A percentile compares a stretch with the other conserved stretches of the same genome.
Evolutionary conservation across 768 basidiomycete genomes (phyloP).

Genomic region (Mycena albidolilacea): DNA sequence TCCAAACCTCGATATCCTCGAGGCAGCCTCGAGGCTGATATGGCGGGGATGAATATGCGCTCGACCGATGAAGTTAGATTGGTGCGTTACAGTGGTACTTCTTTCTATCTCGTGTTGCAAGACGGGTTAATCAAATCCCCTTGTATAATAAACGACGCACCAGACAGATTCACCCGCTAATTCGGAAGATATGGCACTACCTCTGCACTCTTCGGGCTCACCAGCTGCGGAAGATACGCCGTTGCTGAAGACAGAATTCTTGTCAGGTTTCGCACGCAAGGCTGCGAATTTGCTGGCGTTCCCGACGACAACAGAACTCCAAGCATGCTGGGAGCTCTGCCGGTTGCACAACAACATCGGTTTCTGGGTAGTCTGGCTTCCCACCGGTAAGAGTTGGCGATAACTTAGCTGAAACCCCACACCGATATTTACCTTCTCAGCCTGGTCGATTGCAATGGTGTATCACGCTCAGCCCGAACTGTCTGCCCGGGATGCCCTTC

Average conservation of each 20-base stretch:
- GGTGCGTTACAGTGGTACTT: not conserved
- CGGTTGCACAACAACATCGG: conserved; percentile 51
- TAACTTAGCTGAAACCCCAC: too few species aligned
- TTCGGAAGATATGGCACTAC: not conserved
- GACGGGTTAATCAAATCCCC: not conserved
- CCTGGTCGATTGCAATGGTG: conserved; percentile 51
- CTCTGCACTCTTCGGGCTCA: not conserved
- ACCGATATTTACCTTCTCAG: conserved; percentile 26
- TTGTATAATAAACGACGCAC: not conserved
- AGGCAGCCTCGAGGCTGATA: not conserved
- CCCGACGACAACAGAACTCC: conserved; percentile 43
- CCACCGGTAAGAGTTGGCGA: conserved; percentile 39
- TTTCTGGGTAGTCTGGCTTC: conserved; percentile 49
- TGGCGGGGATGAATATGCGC: not conserved
- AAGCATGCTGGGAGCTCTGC: conserved; percentile 52
- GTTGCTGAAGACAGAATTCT: not conserved
- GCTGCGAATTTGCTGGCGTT: conserved; percentile 26
- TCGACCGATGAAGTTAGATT: not conserved
- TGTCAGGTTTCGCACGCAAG: not conserved
- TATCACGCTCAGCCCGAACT: conserved; percentile 46
- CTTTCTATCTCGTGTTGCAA: too few species aligned
- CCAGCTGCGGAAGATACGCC: too few species aligned
- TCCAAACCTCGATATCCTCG: not conserved
- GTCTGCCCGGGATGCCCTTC: conserved; percentile 38
- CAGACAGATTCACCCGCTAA: not conserved